These are phyloP conservation scores for Tetragonia tetragonoides DNA, from an alignment of 148 eudicot genomes.

Conservation along the genomic window DNA sequence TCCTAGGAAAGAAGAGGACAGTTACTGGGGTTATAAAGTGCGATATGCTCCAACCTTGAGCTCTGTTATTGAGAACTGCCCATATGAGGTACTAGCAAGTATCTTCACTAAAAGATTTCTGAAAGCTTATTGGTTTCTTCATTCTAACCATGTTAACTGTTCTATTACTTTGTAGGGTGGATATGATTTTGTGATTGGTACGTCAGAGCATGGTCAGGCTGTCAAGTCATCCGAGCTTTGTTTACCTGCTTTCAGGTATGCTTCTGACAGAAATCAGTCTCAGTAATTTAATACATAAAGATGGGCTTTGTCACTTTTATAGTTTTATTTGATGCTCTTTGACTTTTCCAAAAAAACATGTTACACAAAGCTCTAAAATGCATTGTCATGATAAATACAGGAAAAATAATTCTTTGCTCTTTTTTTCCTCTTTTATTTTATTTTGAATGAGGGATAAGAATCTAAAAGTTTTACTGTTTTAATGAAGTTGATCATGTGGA, in stretches of 20 bases:
- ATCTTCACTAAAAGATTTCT: background rate
- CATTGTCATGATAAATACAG: too few species aligned
- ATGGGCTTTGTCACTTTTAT: background rate
- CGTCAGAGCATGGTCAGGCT: conserved; percentile 91
- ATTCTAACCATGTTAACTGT: background rate
- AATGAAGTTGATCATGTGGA: too few species aligned
- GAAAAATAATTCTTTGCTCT: too few species aligned
- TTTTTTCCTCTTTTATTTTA: too few species aligned
- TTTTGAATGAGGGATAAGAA: too few species aligned
- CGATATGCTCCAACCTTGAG: conserved; percentile 89
- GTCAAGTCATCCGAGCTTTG: conserved; percentile 73
- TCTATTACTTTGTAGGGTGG: conserved; percentile 53
- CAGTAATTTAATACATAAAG: background rate
- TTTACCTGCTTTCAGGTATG: conserved; percentile 80
- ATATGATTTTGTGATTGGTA: conserved; percentile 91
- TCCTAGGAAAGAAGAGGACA: conserved; percentile 74
- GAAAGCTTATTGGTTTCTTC: conserved; percentile 4
- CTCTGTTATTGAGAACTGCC: conserved; percentile 65
- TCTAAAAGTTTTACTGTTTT: too few species aligned
- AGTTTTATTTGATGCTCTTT: background rate
- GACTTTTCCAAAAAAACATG: too few species aligned
- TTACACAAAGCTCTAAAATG: too few species aligned
- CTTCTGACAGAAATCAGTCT: background rate
- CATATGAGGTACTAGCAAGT: conserved; percentile 59
- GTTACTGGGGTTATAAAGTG: conserved; percentile 97